Conservation (phyloP, 768 basidiomycete genomes). For the Leccinellum luteum region DNA sequence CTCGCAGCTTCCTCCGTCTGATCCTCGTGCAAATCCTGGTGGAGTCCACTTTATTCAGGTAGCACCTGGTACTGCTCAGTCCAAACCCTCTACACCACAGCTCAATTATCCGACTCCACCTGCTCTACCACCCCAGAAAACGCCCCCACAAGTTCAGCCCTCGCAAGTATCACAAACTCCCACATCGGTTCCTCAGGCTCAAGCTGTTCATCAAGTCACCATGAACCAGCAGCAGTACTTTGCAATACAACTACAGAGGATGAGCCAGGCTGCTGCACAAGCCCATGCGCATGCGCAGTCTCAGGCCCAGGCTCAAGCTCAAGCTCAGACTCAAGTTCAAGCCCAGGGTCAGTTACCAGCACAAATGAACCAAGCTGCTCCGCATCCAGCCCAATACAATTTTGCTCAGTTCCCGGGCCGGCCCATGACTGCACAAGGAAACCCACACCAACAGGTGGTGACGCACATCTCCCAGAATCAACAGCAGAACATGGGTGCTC, state of each 20-base stretch:
- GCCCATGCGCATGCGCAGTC: constrained; percentile 9
- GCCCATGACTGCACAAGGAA: constrained; percentile 27
- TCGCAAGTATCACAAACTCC: constrained; percentile 25
- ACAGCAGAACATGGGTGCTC: constrained; percentile 28
- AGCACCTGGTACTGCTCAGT: constrained; percentile 17
- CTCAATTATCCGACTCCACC: constrained; percentile 22
- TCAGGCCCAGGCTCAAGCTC: background rate
- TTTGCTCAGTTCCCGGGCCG: constrained; percentile 31
- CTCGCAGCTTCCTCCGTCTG: constrained; percentile 27
- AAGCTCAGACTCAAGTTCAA: constrained; percentile 19
- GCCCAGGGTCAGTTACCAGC: constrained; percentile 24
- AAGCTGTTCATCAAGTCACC: constrained; percentile 11
- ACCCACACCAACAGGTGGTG: constrained; percentile 25
- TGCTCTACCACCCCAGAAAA: constrained; percentile 20
- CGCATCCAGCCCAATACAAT: constrained; percentile 33
- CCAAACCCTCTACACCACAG: constrained; percentile 33
- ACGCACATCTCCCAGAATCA: constrained; percentile 26
- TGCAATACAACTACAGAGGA: constrained; percentile 20
- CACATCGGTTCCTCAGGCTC: constrained; percentile 17
- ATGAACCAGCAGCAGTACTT: constrained; percentile 3
- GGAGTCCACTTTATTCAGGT: constrained; percentile 29
- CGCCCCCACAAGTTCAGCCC: constrained; percentile 24
- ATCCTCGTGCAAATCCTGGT: constrained; percentile 22
- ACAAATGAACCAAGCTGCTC: constrained; percentile 25
- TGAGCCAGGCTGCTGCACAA: constrained; percentile 19